These are phyloP conservation scores for Talaromyces adpressus DNA, from an alignment of 495 filamentous ascomycete species.

Conservation along the genomic window DNA sequence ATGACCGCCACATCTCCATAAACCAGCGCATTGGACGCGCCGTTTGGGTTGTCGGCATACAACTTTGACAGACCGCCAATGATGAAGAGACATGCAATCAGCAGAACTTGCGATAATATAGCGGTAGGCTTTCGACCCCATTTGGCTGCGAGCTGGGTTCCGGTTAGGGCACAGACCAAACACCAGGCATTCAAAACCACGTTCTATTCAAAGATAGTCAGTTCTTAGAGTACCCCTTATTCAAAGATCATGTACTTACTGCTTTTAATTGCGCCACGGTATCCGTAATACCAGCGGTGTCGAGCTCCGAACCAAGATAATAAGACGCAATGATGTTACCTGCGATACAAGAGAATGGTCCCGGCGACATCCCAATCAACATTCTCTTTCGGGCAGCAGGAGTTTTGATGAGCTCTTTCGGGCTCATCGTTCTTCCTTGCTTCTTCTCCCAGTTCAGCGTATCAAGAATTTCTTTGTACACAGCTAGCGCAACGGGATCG, in stretches of 20 bases:
- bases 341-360: conserved; percentile 39
- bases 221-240: background rate
- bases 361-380: conserved; percentile 34
- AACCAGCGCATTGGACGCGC: conserved; percentile 24
- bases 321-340: conserved; percentile 47
- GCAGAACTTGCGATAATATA: conserved; percentile 24
- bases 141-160: conserved; percentile 28
- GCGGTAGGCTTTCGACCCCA: conserved; percentile 40
- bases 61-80: conserved; percentile 43
- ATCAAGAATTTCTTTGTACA: conserved; percentile 21
- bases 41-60: conserved; percentile 33
- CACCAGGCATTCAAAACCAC: conserved; percentile 41
- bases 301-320: conserved; percentile 37
- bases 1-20: conserved; percentile 31
- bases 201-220: conserved; percentile 12
- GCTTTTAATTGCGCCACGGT: conserved; percentile 34
- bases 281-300: conserved; percentile 40
- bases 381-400: conserved; percentile 35
- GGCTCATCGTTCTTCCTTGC: conserved; percentile 29
- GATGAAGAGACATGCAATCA: conserved; percentile 41
- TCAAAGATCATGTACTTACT: conserved; percentile 16
- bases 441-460: conserved; percentile 41
- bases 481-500: conserved; percentile 31
- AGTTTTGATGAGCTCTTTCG: conserved; percentile 31
- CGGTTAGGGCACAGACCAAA: conserved; percentile 26